Conservation (phyloP, 2,329 filamentous ascomycete species). For the Ustulina deusta region DNA sequence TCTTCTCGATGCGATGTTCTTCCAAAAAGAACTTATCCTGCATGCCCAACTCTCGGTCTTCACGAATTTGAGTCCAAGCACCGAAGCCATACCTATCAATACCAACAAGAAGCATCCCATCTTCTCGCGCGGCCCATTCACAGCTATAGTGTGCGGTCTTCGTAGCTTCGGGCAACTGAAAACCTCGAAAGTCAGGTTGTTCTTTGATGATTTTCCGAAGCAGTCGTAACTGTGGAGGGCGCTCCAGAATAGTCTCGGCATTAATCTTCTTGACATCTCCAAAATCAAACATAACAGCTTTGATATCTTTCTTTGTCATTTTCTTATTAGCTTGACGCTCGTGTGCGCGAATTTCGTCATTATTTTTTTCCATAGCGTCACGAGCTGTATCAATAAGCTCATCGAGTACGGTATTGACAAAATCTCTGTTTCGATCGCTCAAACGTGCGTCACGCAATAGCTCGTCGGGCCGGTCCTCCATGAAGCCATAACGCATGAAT, state of each 20-base stretch:
- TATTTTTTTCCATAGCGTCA: constrained; percentile 73
- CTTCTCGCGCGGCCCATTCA: constrained; percentile 91
- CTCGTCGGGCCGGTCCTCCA: constrained; percentile 89
- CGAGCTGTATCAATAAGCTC: constrained; percentile 74
- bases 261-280: constrained; percentile 94
- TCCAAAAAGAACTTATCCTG: constrained; percentile 94
- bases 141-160: constrained; percentile 94
- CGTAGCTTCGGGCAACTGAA: constrained; percentile 89
- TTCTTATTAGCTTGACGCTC: constrained; percentile 85
- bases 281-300: constrained; percentile 95
- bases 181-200: constrained; percentile 77
- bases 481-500: constrained; percentile 89
- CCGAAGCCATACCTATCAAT: constrained; percentile 95
- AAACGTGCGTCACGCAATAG: constrained; percentile 89
- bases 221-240: constrained; percentile 88
- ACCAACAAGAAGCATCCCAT: constrained; percentile 96
- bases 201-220: constrained; percentile 79
- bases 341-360: constrained; percentile 79
- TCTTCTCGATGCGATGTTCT: constrained; percentile 97
- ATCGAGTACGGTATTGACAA: constrained; percentile 79
- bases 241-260: constrained; percentile 92
- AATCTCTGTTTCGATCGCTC: constrained; percentile 81
- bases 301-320: constrained; percentile 96
- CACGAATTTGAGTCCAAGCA: constrained; percentile 93
- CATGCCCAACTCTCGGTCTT: constrained; percentile 88